These are phyloP conservation scores for Chytriomyces confervae DNA, from an alignment of 192 early-diverging fungal genomes.

Conservation along the genomic window DNA sequence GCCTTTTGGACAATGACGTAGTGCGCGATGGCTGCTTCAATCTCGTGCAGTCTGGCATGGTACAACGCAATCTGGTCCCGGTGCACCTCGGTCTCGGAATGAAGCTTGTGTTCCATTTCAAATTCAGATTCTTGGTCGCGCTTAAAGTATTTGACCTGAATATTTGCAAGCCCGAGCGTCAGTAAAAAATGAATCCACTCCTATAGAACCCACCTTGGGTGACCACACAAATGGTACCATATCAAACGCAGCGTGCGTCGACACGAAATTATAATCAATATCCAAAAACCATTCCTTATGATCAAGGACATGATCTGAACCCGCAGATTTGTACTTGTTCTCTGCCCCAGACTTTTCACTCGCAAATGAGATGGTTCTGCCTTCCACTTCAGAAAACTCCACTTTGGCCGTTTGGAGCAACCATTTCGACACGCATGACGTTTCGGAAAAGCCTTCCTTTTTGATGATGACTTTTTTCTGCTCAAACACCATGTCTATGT, in stretches of 20 bases:
- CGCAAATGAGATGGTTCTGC: slow-evolving; percentile 45
- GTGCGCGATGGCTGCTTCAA: slow-evolving; percentile 62
- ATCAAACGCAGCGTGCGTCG: slow-evolving; percentile 37
- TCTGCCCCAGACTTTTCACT: slow-evolving; percentile 17
- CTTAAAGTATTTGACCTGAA: slow-evolving; percentile 28
- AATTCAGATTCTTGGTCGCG: slow-evolving; percentile 28
- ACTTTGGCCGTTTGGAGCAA: slow-evolving; percentile 32
- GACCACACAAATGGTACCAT: slow-evolving; percentile 67
- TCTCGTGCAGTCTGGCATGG: slow-evolving; percentile 57
- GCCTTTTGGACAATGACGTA: slow-evolving; percentile 56
- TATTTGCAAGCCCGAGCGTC: not conserved
- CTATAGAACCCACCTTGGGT: slow-evolving; percentile 63
- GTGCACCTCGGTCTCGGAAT: slow-evolving; percentile 36
- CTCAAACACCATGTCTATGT: slow-evolving; percentile 46
- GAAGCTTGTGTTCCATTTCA: slow-evolving; percentile 18
- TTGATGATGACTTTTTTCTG: slow-evolving; percentile 40
- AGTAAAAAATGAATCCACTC: too few relatives aligned
- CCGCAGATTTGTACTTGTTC: slow-evolving; percentile 24
- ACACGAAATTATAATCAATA: slow-evolving; percentile 60
- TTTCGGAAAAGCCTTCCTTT: not conserved
- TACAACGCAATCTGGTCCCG: slow-evolving; percentile 64
- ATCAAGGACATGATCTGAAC: slow-evolving; percentile 1
- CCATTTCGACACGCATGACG: slow-evolving; percentile 20
- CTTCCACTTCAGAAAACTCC: slow-evolving; percentile 55
- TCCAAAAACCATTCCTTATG: slow-evolving; percentile 55